These are phyloP conservation scores for Wakefieldia striispora DNA, from an alignment of 768 basidiomycete species.

Conservation along the genomic window DNA sequence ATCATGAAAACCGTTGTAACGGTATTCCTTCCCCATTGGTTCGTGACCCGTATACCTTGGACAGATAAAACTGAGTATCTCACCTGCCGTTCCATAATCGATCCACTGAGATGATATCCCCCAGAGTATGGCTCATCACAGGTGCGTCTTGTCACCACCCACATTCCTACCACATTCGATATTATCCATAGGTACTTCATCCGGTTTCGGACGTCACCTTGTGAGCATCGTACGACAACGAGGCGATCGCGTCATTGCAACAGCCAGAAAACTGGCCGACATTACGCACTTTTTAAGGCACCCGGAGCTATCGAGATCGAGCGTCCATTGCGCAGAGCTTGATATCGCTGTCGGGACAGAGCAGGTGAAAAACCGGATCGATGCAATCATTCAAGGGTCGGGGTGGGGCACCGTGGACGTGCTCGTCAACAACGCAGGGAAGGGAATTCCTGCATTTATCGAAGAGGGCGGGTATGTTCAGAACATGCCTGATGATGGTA, in stretches of 20 bases:
- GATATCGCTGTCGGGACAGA: slow-evolving; percentile 51
- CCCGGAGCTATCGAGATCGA: slow-evolving; percentile 8
- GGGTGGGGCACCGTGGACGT: slow-evolving; percentile 57
- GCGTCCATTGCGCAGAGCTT: slow-evolving; percentile 44
- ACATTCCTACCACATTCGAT: background rate
- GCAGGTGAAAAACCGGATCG: slow-evolving; percentile 40
- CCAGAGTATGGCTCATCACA: too few relatives aligned
- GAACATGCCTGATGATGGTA: background rate
- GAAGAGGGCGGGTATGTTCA: slow-evolving; percentile 58
- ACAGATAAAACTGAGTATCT: too few relatives aligned
- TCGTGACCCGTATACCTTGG: too few relatives aligned
- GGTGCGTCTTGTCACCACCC: too few relatives aligned
- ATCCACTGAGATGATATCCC: too few relatives aligned
- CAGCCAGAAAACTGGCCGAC: slow-evolving; percentile 44
- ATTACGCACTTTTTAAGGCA: slow-evolving; percentile 32
- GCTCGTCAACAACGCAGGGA: slow-evolving; percentile 64
- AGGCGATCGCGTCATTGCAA: slow-evolving; percentile 64
- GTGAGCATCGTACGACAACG: slow-evolving; percentile 45
- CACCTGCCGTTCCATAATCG: too few relatives aligned
- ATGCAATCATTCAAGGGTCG: slow-evolving; percentile 36
- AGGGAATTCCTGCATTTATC: slow-evolving; percentile 41
- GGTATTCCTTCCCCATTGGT: too few relatives aligned
- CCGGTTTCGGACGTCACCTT: slow-evolving; percentile 57
- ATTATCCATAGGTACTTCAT: slow-evolving; percentile 47
- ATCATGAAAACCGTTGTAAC: too few relatives aligned